Evolutionary conservation across 805 yeast genomes (phyloP), one percentile per base, ranked within the genome.

Genomic region (Kregervanrija pseudodelftensis): DNA sequence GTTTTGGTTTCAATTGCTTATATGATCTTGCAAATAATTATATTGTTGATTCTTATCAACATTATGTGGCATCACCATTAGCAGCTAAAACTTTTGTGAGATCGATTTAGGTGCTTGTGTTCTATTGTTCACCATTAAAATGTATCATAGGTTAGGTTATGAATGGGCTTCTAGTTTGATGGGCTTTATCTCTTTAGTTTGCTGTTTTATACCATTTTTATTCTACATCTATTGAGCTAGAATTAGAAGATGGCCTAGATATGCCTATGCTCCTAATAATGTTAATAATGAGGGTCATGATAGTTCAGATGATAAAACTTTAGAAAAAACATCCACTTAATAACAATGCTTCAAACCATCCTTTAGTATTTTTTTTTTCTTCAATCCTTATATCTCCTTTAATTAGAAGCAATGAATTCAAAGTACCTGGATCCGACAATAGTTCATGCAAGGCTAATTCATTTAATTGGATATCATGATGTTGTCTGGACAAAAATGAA

Each of bases 1-100:
- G 81, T 9, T 60, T 72, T 46, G 80, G 80, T 5, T 75, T 76
- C 61, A 66, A 67, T 47, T 54, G 66, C 56, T 61, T 77, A 15
- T 78, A 79, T 65, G 79, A 80, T 58, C 77, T 84, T 8, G 85
- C 84, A 10, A 79, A 80, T 63, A 81, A 80, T 61, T 76, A 76
- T 56, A 68, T 76, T 42, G 80, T 76, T 12, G 82, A 76, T 55
- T 76, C 81, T 0, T 76, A 76, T 53, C 80, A 75, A 54, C 80
- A 76, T 56, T 76, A 74, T 53, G 82, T 81, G 1, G 80, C 81
- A 4, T 73, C 79, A 10, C 80, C 73, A 4, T 57, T 76, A 43
- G 81, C 81, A 11, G 77, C 80, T 1, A 76, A 76, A 59, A 77
- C 81, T 1, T 74, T 76, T 54, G 68, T 76, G 37, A 63, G 82